Evolutionary conservation across 2,329 filamentous ascomycete genomes (phyloP).

Genomic region (Pochonia chlamydosporia): DNA sequence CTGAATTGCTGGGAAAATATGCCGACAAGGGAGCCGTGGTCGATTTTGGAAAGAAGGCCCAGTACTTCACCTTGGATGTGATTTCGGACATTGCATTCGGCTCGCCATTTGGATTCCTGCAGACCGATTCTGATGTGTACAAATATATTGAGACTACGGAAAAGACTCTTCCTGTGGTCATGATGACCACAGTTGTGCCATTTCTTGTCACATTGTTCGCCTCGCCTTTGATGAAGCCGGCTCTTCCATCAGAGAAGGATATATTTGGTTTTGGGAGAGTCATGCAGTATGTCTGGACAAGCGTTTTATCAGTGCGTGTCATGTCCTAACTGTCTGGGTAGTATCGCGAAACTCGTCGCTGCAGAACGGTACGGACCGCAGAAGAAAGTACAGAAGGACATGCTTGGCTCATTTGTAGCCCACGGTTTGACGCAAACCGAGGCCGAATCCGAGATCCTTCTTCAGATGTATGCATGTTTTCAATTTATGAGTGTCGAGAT

Average conservation of each 20-base stretch:
- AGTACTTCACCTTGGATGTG: conserved; percentile 50
- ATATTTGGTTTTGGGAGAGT: conserved; percentile 30
- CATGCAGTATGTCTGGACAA: conserved; percentile 33
- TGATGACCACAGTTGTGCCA: conserved; percentile 10
- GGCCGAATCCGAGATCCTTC: conserved; percentile 36
- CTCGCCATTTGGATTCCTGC: conserved; percentile 40
- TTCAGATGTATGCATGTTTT: conserved; percentile 23
- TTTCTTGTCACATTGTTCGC: conserved; percentile 7
- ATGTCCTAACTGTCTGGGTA: conserved; percentile 6
- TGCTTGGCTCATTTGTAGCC: conserved; percentile 38
- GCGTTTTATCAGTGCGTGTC: not conserved
- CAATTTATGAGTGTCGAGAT: not conserved
- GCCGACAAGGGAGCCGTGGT: conserved; percentile 1
- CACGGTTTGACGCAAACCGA: conserved; percentile 30
- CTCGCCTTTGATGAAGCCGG: conserved; percentile 18
- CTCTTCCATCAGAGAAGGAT: conserved; percentile 33
- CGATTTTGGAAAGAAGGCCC: conserved; percentile 34
- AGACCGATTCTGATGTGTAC: conserved; percentile 38
- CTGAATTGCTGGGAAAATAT: conserved; percentile 9
- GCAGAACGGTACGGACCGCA: conserved; percentile 37
- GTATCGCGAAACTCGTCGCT: conserved; percentile 37
- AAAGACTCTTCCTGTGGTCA: conserved; percentile 10
- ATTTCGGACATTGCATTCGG: conserved; percentile 49
- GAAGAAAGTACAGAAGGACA: conserved; percentile 38
- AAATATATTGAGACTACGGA: conserved; percentile 39